A percentile compares a stretch with the other conserved stretches of the same genome.
Evolutionary conservation across 257 asterid genomes (phyloP).

Genomic region (Parsonsia alboflavescens): DNA sequence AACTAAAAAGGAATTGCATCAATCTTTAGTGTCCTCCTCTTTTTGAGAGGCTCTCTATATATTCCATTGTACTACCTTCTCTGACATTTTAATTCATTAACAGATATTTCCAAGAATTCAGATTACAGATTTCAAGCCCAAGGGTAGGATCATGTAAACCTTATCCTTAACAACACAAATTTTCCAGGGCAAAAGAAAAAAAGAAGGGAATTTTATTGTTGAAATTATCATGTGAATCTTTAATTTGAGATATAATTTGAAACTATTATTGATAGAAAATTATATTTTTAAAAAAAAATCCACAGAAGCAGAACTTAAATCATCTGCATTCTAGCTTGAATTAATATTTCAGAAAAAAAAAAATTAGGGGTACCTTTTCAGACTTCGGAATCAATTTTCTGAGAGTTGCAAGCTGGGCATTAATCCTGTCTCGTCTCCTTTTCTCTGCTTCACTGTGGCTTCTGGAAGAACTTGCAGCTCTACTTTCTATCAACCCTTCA

Average conservation of each 20-base stretch:
- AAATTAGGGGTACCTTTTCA: slow-evolving; percentile 44
- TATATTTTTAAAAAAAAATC: too few species aligned
- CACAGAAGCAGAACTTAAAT: background rate
- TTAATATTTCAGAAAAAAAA: background rate
- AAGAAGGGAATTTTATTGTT: background rate
- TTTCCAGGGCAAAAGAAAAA: background rate
- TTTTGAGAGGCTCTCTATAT: too few species aligned
- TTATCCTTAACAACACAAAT: background rate
- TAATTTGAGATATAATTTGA: too few species aligned
- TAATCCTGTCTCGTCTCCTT: slow-evolving; percentile 77
- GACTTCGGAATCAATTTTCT: slow-evolving; percentile 76
- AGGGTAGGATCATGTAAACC: background rate
- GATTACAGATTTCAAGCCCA: background rate
- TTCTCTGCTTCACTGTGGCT: slow-evolving; percentile 90
- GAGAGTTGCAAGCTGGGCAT: slow-evolving; percentile 70
- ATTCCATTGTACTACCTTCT: background rate
- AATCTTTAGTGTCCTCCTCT: too few species aligned
- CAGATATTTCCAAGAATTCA: background rate
- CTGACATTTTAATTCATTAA: too few species aligned
- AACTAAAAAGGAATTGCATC: background rate
- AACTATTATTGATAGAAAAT: background rate
- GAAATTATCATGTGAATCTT: background rate
- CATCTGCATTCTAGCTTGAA: background rate
- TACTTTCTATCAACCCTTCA: slow-evolving; percentile 30
- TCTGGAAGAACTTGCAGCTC: slow-evolving; percentile 36